These are phyloP conservation scores for Mangifera indica DNA, from an alignment of 345 rosid genomes.

Conservation along the genomic window DNA sequence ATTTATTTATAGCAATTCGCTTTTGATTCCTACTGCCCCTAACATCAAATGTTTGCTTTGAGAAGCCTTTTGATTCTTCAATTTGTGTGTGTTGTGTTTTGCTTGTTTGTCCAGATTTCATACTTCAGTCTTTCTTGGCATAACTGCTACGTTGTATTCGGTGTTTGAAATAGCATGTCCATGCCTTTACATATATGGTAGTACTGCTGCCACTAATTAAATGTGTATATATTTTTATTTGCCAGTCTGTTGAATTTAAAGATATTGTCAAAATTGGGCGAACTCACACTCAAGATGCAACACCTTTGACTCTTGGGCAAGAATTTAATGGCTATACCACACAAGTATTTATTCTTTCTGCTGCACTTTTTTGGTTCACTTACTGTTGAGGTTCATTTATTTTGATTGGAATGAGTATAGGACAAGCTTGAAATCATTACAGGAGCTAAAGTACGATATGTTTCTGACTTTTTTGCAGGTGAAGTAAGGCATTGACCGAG, in stretches of 20 bases:
- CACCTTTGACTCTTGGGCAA: slow-evolving; percentile 97
- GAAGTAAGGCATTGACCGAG: slow-evolving; percentile 79
- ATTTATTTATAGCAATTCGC: not conserved
- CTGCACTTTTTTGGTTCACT: slow-evolving; percentile 2
- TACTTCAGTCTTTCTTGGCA: not conserved
- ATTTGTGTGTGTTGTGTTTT: not conserved
- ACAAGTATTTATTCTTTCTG: slow-evolving; percentile 51
- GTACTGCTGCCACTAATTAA: not conserved
- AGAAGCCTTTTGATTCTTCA: not conserved
- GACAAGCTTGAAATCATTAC: not conserved
- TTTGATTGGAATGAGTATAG: slow-evolving; percentile 2
- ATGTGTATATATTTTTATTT: not conserved
- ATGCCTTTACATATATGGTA: not conserved
- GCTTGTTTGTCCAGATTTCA: not conserved
- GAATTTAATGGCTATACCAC: slow-evolving; percentile 97
- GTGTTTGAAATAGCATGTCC: slow-evolving; percentile 2
- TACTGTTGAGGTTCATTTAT: not conserved
- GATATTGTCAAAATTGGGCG: slow-evolving; percentile 96
- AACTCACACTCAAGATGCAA: slow-evolving; percentile 98
- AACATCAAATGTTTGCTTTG: not conserved
- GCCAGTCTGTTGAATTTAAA: slow-evolving; percentile 74
- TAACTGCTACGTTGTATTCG: slow-evolving; percentile 4
- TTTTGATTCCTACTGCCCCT: not conserved
- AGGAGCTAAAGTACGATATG: not conserved
- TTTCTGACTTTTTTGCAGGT: slow-evolving; percentile 46